Base-by-base conservation (phyloP, 2,329 filamentous ascomycete species). In the Didymella pomorum region DNA sequence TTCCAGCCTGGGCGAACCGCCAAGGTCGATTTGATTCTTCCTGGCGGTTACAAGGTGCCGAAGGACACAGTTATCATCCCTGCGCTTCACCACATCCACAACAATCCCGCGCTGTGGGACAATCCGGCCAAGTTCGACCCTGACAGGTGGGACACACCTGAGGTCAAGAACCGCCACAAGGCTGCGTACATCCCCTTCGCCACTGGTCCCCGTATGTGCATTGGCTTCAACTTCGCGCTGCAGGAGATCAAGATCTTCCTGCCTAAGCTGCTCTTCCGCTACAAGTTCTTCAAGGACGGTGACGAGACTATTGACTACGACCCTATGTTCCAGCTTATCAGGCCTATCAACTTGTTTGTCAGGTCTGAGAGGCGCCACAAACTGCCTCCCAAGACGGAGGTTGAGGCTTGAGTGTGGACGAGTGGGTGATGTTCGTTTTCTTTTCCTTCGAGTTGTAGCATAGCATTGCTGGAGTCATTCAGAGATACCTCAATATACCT, bases 171-270 rank as follows among this genome's bases (percentile, higher is more conserved):
- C 51, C 58, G 65, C 23, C 66, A 68, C 44, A 79, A 80, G 28
- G 81, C 79, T 1, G 76, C 82, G 0, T 89, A 88, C 64, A 77
- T 84, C 3, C 87, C 87, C 0, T 89, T 89, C 61, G 86, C 82
- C 0, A 76, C 80, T 0, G 87, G 87, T 0, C 82, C 79, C 0
- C 77, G 87, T 1, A 82, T 81, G 75, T 89, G 87, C 60, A 84
- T 89, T 54, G 87, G 86, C 0, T 88, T 87, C 79, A 88, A 87
- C 72, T 87, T 88, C 70, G 86, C 86, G 0, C 75, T 88, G 7
- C 80, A 83, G 58, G 85, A 89, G 71, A 79, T 87, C 58, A 87
- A 87, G 76, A 78, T 87, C 4, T 82, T 86, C 64, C 37, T 89
- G 61, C 78, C 81, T 1, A 84, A 87, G 76, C 73, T 89, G 35